These are phyloP conservation scores for Populus davidiana DNA, from an alignment of 345 rosid genomes.

Conservation along the genomic window DNA sequence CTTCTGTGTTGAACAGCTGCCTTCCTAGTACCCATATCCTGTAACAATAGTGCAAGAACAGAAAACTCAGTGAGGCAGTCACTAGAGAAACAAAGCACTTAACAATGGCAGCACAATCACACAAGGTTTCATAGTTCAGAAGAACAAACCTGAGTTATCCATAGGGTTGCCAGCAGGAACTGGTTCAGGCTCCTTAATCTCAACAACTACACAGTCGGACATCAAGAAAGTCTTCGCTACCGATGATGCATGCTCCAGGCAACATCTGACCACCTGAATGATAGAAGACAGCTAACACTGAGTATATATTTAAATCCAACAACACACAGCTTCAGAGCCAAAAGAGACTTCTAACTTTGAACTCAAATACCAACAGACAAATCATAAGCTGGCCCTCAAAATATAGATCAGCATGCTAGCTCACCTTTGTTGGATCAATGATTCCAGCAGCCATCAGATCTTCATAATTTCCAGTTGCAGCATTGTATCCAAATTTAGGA, in stretches of 20 bases:
- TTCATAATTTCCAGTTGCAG: slow-evolving; percentile 90
- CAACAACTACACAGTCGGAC: slow-evolving; percentile 97
- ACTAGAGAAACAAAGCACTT: too few species aligned
- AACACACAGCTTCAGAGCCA: not conserved
- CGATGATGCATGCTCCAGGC: slow-evolving; percentile 95
- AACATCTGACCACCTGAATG: slow-evolving; percentile 94
- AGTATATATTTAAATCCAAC: not conserved
- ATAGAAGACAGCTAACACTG: not conserved
- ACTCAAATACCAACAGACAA: not conserved
- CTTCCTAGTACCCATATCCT: slow-evolving; percentile 50
- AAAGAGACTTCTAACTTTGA: not conserved
- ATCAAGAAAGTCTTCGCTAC: slow-evolving; percentile 99
- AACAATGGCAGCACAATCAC: not conserved
- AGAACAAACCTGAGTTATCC: slow-evolving; percentile 82
- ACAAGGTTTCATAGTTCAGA: not conserved
- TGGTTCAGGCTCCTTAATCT: slow-evolving; percentile 92
- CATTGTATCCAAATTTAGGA: slow-evolving; percentile 73
- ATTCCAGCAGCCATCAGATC: slow-evolving; percentile 98
- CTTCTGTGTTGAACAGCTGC: not conserved
- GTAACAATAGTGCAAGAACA: not conserved
- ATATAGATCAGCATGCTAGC: not conserved
- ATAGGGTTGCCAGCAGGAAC: slow-evolving; percentile 74
- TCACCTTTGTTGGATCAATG: slow-evolving; percentile 86
- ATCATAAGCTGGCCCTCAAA: too few species aligned
- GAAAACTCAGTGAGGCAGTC: not conserved